Evolutionary conservation across 257 asterid species (phyloP).

Genomic region (Nicotiana paniculata): DNA sequence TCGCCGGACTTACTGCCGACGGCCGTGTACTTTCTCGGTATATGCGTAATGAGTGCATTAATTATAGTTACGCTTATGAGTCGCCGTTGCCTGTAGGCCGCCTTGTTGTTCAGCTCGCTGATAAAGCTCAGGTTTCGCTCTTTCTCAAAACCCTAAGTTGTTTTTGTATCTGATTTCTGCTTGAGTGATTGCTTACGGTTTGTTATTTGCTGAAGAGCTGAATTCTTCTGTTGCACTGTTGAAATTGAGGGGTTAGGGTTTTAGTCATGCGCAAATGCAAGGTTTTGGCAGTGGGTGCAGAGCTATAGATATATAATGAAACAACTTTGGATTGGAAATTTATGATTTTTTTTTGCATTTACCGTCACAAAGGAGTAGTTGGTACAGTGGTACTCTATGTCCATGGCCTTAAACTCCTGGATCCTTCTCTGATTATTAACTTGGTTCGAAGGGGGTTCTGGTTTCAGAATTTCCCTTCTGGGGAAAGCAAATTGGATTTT

Average conservation of each 20-base stretch:
- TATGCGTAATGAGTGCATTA: conserved; percentile 93
- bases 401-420: too few relatives aligned
- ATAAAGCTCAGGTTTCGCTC: conserved; percentile 85
- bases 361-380: too few relatives aligned
- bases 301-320: too few relatives aligned
- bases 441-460: too few relatives aligned
- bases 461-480: too few relatives aligned
- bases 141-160: conserved; percentile 24
- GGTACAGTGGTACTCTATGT: too few relatives aligned
- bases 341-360: too few relatives aligned
- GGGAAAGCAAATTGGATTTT: too few relatives aligned
- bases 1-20: conserved; percentile 98
- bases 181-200: not conserved
- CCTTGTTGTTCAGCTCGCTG: conserved; percentile 96
- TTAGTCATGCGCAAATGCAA: not conserved
- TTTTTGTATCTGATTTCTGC: not conserved
- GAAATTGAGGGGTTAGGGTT: not conserved
- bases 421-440: too few relatives aligned
- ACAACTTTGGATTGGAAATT: too few relatives aligned
- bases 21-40: conserved; percentile 93
- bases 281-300: too few relatives aligned
- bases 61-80: conserved; percentile 75
- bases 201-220: not conserved
- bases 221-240: not conserved
- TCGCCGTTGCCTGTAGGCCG: conserved; percentile 88